Evolutionary conservation across 495 filamentous ascomycete species (phyloP).

Genomic region (Neurospora sp.): DNA sequence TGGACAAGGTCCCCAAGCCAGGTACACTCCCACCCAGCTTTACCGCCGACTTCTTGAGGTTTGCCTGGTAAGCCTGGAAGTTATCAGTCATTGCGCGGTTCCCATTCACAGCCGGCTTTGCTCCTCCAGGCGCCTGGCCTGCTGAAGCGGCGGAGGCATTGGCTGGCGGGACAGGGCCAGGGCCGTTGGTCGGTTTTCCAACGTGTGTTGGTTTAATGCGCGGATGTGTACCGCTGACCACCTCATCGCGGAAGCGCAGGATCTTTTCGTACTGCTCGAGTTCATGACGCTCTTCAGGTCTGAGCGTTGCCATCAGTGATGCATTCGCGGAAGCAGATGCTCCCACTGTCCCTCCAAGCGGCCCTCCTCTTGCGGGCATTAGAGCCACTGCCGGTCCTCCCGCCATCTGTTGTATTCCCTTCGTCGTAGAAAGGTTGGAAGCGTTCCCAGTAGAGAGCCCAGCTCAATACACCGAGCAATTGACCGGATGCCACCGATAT

Average conservation of each 20-base stretch:
- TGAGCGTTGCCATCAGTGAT: slow-evolving; percentile 12
- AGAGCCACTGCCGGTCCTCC: slow-evolving; percentile 6
- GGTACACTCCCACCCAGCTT: slow-evolving; percentile 10
- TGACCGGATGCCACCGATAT: background rate
- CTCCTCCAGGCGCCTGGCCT: slow-evolving; percentile 10
- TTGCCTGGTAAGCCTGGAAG: slow-evolving; percentile 27
- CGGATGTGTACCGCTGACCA: slow-evolving; percentile 21
- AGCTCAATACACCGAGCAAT: background rate
- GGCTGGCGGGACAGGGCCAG: slow-evolving; percentile 12
- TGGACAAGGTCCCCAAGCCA: slow-evolving; percentile 16
- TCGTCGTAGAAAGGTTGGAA: background rate
- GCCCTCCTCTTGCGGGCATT: slow-evolving; percentile 4
- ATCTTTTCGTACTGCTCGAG: slow-evolving; percentile 24
- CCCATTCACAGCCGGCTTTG: slow-evolving; percentile 16
- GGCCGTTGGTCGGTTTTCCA: slow-evolving; percentile 34
- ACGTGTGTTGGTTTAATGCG: slow-evolving; percentile 36
- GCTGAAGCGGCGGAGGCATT: slow-evolving; percentile 16
- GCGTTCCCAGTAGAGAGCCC: background rate
- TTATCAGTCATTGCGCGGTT: slow-evolving; percentile 24
- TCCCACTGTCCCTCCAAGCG: background rate
- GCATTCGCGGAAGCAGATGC: background rate
- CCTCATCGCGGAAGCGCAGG: slow-evolving; percentile 27
- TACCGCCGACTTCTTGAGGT: slow-evolving; percentile 22
- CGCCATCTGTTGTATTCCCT: slow-evolving; percentile 8
- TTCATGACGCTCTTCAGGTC: slow-evolving; percentile 12